phyloP scores from a whole-genome alignment of 306 rosid species.

The Rubus parviflorus region DNA sequence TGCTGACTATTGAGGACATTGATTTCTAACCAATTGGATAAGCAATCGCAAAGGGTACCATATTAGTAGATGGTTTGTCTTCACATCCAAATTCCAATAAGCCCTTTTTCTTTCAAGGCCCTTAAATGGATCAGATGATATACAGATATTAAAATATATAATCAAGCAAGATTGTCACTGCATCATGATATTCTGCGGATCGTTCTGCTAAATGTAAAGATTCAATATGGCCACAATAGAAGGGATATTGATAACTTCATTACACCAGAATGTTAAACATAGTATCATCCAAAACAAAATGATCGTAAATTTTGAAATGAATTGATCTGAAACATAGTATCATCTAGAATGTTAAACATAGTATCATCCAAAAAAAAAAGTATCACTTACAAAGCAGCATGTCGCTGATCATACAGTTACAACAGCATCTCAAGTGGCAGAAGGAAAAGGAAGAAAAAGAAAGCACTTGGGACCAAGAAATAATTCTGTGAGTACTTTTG shows the following conservation, averaged over 20 bases:
- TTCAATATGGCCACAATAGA: neutral
- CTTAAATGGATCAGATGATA: neutral
- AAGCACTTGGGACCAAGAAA: neutral
- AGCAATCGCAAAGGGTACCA: neutral
- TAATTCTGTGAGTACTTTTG: slow-evolving; percentile 1
- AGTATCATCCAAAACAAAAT: neutral
- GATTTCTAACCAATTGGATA: neutral
- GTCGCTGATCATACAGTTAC: slow-evolving; percentile 24
- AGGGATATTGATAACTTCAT: neutral
- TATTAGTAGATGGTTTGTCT: neutral
- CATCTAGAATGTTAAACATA: too few relatives aligned
- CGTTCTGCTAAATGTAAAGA: too few relatives aligned
- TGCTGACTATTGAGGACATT: slow-evolving; percentile 25
- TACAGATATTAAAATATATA: neutral
- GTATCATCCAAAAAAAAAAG: too few relatives aligned
- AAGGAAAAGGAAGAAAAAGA: neutral
- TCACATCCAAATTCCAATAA: neutral
- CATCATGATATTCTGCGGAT: neutral
- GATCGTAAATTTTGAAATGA: neutral
- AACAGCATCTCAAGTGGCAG: slow-evolving; percentile 5
- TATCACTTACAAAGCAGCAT: slow-evolving; percentile 11
- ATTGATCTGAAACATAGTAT: too few relatives aligned
- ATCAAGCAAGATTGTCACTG: neutral
- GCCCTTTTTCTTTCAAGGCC: neutral
- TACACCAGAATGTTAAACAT: neutral